Conservation (phyloP, 108 stramenopile species). For the Licmophora abbreviata region DNA sequence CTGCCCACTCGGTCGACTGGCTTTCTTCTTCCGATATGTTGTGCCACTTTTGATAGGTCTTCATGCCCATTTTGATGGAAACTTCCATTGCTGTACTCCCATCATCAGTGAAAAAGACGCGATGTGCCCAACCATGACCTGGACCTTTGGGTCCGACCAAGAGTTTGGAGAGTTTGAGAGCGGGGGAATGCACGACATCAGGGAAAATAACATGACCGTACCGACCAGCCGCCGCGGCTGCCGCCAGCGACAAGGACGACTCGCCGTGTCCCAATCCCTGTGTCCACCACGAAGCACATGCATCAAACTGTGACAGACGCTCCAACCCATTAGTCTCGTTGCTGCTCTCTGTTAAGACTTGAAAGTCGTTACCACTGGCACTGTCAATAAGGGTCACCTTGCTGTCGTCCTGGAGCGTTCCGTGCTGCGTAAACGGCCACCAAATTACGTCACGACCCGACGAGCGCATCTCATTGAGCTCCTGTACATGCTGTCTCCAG, state of each 20-base stretch:
- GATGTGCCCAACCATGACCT: conserved; percentile 12
- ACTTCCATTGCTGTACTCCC: conserved; percentile 18
- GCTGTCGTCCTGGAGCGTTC: conserved; percentile 3
- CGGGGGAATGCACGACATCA: conserved; percentile 13
- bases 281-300: conserved; percentile 14
- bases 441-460: conserved; percentile 8
- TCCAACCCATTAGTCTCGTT: conserved; percentile 6
- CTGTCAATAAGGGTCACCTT: conserved; percentile 14
- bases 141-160: conserved; percentile 10
- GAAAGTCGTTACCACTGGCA: conserved; percentile 12
- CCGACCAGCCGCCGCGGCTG: conserved; percentile 16
- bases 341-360: conserved; percentile 1
- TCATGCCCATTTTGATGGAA: conserved; percentile 20
- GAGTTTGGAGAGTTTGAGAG: conserved; percentile 3
- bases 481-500: background rate
- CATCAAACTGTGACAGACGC: conserved; percentile 5
- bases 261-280: conserved; percentile 20
- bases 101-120: conserved; percentile 19
- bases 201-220: conserved; percentile 23
- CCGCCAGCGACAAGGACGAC: conserved; percentile 6
- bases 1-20: conserved; percentile 2
- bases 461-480: background rate
- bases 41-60: conserved; percentile 11
- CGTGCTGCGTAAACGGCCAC: conserved; percentile 21
- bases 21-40: conserved; percentile 1